Base-by-base conservation (phyloP, 495 filamentous ascomycete species). In the Astrothelium subdiscretum region DNA sequence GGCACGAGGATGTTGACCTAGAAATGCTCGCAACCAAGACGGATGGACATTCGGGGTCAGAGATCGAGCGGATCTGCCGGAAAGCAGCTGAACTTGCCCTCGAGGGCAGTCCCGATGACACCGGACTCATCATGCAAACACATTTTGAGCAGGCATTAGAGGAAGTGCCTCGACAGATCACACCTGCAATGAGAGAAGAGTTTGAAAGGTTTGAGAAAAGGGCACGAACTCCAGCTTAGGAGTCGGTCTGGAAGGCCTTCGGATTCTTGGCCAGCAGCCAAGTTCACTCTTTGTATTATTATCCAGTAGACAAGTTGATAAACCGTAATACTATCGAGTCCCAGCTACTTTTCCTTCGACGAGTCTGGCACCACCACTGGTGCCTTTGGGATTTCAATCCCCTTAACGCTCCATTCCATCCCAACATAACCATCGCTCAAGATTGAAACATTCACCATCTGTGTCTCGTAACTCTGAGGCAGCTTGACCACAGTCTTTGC, bases 391-490 rank as follows among this genome's bases (percentile, higher is more conserved):
- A 81, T 66, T 60, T 86, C 81, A 3, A 88, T 76, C 1, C 77
- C 80, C 29, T 77, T 66, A 4, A 84, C 48, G 58, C 69, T 74
- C 79, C 88, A 95, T 66, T 85, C 78, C 85, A 97, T 85, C 0
- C 87, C 88, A 31, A 90, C 76, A 76, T 97, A 97, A 24, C 83
- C 85, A 79, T 97, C 91, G 75, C 91, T 96, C 43, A 91, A 74
- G 0, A 95, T 81, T 64, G 78, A 68, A 24, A 95, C 80, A 76
- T 90, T 86, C 12, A 95, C 72, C 70, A 76, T 85, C 64, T 80
- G 79, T 58, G 72, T 65, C 42, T 62, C 65, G 13, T 48, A 69
- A 60, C 64, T 70, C 44, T 69, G 64, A 0, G 87, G 87, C 62
- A 95, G 75, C 68, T 84, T 89, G 42, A 95, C 79, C 2, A 74